Evolutionary conservation across 495 filamentous ascomycete species (phyloP).

Genomic region (Hypoxylon cercidicola): DNA sequence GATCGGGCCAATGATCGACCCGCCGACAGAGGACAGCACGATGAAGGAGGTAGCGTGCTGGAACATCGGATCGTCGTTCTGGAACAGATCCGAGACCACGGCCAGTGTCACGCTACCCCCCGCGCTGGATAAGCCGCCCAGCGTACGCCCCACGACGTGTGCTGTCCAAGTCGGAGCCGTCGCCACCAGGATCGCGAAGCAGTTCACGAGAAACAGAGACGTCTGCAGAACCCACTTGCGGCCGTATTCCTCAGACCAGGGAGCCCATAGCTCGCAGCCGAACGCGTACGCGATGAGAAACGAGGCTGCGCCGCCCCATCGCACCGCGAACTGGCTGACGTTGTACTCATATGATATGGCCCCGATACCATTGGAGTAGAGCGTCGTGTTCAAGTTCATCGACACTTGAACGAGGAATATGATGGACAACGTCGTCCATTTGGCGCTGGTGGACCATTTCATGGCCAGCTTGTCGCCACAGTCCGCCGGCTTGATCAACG

Average conservation of each 20-base stretch:
- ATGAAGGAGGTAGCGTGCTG: slow-evolving; percentile 70
- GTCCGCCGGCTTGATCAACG: slow-evolving; percentile 23
- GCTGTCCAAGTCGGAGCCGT: slow-evolving; percentile 65
- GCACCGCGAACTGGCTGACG: slow-evolving; percentile 54
- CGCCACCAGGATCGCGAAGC: slow-evolving; percentile 66
- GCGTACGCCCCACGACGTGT: slow-evolving; percentile 65
- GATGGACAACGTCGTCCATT: slow-evolving; percentile 56
- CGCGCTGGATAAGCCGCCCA: slow-evolving; percentile 69
- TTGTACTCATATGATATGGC: slow-evolving; percentile 62
- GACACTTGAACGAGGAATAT: slow-evolving; percentile 35
- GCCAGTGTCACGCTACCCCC: slow-evolving; percentile 72
- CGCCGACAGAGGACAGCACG: slow-evolving; percentile 66
- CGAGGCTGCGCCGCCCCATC: slow-evolving; percentile 55
- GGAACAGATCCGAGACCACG: slow-evolving; percentile 71
- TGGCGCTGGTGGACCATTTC: slow-evolving; percentile 61
- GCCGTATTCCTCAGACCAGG: slow-evolving; percentile 72
- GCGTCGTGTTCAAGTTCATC: slow-evolving; percentile 64
- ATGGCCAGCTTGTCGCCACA: slow-evolving; percentile 63
- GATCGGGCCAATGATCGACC: slow-evolving; percentile 60
- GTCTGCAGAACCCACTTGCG: slow-evolving; percentile 66
- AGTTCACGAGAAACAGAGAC: slow-evolving; percentile 67
- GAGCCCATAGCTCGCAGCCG: slow-evolving; percentile 74
- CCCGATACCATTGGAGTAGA: slow-evolving; percentile 55
- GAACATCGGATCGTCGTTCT: slow-evolving; percentile 60
- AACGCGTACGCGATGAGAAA: slow-evolving; percentile 72